Percentiles rank a stretch among this genome's conserved stretches.
phyloP scores from a whole-genome alignment of 2,329 filamentous ascomycete genomes.

The Colletotrichum godetiae region DNA sequence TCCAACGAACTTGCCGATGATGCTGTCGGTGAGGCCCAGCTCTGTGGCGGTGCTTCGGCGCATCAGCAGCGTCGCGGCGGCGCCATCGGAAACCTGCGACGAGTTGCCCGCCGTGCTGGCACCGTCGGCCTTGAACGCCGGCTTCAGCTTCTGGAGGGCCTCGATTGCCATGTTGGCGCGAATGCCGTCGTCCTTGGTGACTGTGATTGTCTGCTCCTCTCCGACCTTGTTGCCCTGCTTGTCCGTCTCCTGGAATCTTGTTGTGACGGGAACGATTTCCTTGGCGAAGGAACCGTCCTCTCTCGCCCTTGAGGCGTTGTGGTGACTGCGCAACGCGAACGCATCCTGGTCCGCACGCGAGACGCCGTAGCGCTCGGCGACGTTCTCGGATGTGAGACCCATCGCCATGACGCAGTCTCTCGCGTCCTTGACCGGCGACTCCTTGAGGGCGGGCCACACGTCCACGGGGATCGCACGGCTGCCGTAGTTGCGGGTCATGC shows the following conservation, averaged over 20 bases:
- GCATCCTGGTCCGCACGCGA: constrained; percentile 82
- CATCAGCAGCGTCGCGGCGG: constrained; percentile 87
- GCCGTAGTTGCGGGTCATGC: constrained; percentile 94
- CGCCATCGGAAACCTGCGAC: constrained; percentile 88
- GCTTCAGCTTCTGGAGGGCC: constrained; percentile 82
- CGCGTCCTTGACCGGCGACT: constrained; percentile 74
- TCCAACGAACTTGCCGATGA: constrained; percentile 86
- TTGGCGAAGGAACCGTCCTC: constrained; percentile 75
- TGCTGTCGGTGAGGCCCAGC: constrained; percentile 74
- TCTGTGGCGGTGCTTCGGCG: constrained; percentile 80
- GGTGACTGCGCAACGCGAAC: constrained; percentile 81
- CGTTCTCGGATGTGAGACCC: constrained; percentile 91
- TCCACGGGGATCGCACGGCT: constrained; percentile 84
- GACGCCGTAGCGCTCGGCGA: constrained; percentile 81
- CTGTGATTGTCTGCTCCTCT: constrained; percentile 71
- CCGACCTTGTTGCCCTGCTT: constrained; percentile 68
- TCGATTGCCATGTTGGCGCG: constrained; percentile 74
- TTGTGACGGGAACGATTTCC: constrained; percentile 85
- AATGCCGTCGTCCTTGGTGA: constrained; percentile 86
- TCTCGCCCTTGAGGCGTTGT: constrained; percentile 77
- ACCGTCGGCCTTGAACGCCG: constrained; percentile 82
- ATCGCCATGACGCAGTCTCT: constrained; percentile 93
- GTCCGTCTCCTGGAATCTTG: constrained; percentile 73
- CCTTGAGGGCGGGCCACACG: constrained; percentile 79
- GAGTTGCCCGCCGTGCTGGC: constrained; percentile 87